Base-by-base conservation (phyloP, 306 rosid genomes). In the Glycine tomentella region DNA sequence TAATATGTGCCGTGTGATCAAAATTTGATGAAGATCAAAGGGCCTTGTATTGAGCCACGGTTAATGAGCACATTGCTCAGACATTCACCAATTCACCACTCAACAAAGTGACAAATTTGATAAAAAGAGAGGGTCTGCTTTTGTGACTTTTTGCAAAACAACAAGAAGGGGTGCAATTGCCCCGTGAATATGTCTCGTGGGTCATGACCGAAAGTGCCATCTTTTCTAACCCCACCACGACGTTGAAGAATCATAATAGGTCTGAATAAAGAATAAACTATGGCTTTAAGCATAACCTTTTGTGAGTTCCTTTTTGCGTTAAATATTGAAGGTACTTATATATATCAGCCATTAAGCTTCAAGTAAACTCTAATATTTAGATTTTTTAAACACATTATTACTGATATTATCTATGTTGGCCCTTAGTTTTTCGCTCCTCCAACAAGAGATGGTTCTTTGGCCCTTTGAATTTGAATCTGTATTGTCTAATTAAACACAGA, bases 101-200 rank as follows among this genome's bases (percentile, higher is more conserved):
- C 4, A 53, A 66, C 33, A 0, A 87, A 79, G 87, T 68, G 92
- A 90, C 93, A 82, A 83, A 76, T 48, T 69, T 82, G 83, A 71
- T 83, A 85, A 80, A 25, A 80, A 76, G 80, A 82, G 82, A 72
- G 87, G 72, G 51, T 52, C 34, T 80, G 76, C 36, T 70, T 81
- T 86, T 80, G 62, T 71, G 87, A 71, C 76, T 70, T 80, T 83
- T 87, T 72, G 81, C 63, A 55, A 89, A 87, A 87, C 79, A 88
- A 90, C 93, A 90, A 88, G 84, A 90, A 88, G 84, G 81, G 67
- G 52, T 25, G 88, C 66, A 83, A 84, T 46, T 25, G 86, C 92
- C 93, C 46, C 95, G 95, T 90, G 95, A 90, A 88, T 87, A 62
- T 77, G 85, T 80, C 84, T 82, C 66, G 88, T 85, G 88, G 88